These are phyloP conservation scores for Mycena vitilis DNA, from an alignment of 768 basidiomycete genomes.

Conservation along the genomic window DNA sequence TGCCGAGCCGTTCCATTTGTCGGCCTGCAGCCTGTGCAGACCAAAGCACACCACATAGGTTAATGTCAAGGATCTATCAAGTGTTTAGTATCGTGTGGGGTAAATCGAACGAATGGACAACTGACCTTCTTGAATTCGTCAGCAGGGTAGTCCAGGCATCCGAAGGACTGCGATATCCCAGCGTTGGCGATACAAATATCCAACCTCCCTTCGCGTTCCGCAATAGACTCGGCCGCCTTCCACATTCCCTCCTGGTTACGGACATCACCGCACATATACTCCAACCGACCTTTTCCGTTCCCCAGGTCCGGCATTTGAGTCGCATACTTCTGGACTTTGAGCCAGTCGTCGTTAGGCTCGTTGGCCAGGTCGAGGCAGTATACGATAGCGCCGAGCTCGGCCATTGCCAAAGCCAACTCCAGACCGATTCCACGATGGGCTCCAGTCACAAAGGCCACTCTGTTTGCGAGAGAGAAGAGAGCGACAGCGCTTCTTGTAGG, in stretches of 20 bases:
- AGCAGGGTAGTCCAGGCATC: slow-evolving; percentile 75
- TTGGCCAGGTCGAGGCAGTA: slow-evolving; percentile 75
- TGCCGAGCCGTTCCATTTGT: slow-evolving; percentile 63
- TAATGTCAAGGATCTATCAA: slow-evolving; percentile 61
- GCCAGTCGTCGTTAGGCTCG: slow-evolving; percentile 61
- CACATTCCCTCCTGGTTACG: slow-evolving; percentile 70
- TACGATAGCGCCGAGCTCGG: slow-evolving; percentile 66
- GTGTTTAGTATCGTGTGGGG: slow-evolving; percentile 5
- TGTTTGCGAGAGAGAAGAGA: slow-evolving; percentile 65
- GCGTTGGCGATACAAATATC: slow-evolving; percentile 85
- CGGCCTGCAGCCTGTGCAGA: slow-evolving; percentile 70
- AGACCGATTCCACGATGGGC: slow-evolving; percentile 80
- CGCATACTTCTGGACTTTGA: slow-evolving; percentile 61
- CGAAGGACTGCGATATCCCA: slow-evolving; percentile 71
- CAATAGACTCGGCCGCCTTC: slow-evolving; percentile 67
- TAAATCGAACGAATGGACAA: not conserved
- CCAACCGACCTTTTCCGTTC: slow-evolving; percentile 44
- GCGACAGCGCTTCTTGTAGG: slow-evolving; percentile 64
- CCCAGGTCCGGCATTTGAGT: slow-evolving; percentile 45
- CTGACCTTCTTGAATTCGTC: slow-evolving; percentile 71
- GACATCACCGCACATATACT: slow-evolving; percentile 76
- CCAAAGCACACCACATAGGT: slow-evolving; percentile 63
- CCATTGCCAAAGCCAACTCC: slow-evolving; percentile 80
- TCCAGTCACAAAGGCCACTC: slow-evolving; percentile 57
- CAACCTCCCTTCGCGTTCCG: slow-evolving; percentile 72